A percentile compares a stretch with the other conserved stretches of the same genome.
phyloP scores from a whole-genome alignment of 768 basidiomycete species.

The Trichaptum fuscoviolaceum region DNA sequence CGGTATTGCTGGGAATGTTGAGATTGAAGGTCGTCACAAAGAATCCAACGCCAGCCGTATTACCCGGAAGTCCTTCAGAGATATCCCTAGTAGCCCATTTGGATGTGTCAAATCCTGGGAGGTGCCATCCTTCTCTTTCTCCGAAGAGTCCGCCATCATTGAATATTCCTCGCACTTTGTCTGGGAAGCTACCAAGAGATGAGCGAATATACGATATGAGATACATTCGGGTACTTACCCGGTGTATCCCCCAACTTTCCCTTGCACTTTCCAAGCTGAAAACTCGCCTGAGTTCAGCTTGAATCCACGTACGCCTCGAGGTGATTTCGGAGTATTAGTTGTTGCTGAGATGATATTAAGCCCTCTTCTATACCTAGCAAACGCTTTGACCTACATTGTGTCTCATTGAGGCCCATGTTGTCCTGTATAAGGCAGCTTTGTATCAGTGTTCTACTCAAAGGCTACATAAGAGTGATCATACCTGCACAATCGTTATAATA shows the following conservation, averaged over 20 bases:
- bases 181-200: constrained; percentile 51
- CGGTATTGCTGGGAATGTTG: constrained; percentile 49
- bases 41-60: constrained; percentile 69
- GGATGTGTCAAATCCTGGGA: constrained; percentile 60
- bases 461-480: constrained; percentile 22
- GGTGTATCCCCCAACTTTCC: constrained; percentile 65
- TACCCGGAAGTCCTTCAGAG: constrained; percentile 49
- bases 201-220: neutral
- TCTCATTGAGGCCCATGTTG: constrained; percentile 2
- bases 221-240: constrained; percentile 32
- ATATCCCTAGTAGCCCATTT: constrained; percentile 55
- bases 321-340: constrained; percentile 58
- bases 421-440: constrained; percentile 13
- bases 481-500: constrained; percentile 74
- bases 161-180: constrained; percentile 62
- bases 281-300: constrained; percentile 46
- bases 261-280: constrained; percentile 64
- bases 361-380: neutral
- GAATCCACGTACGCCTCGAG: constrained; percentile 77
- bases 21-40: constrained; percentile 73
- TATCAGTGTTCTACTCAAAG: neutral
- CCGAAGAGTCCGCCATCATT: constrained; percentile 71
- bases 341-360: constrained; percentile 22
- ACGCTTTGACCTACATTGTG: constrained; percentile 20
- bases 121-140: constrained; percentile 71